Conservation (phyloP, 2,329 filamentous ascomycete species). For the Neonectria hederae region DNA sequence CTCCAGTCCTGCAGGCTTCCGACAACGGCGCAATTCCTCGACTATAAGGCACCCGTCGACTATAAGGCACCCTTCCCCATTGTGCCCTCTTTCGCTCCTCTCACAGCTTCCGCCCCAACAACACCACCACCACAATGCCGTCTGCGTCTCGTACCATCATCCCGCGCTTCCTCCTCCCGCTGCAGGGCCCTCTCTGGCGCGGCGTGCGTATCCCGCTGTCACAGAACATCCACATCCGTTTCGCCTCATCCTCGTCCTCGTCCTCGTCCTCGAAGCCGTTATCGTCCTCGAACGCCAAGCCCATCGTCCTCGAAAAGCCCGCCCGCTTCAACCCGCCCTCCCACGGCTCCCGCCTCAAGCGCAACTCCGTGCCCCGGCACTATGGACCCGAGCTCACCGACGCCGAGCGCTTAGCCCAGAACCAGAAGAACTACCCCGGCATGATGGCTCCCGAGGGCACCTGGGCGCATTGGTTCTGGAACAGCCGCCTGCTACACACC, state of each 20-base stretch:
- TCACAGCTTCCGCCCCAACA: not conserved
- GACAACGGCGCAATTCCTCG: not conserved
- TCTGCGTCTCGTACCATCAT: conserved; percentile 62
- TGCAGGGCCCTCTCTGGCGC: conserved; percentile 66
- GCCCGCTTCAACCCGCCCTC: conserved; percentile 92
- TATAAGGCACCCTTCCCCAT: not conserved
- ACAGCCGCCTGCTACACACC: conserved; percentile 78
- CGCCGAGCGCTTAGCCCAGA: conserved; percentile 73
- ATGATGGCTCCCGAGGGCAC: conserved; percentile 87
- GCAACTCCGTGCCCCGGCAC: conserved; percentile 65
- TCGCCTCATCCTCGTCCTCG: conserved; percentile 38
- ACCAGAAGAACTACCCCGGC: conserved; percentile 80
- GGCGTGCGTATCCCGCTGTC: conserved; percentile 49
- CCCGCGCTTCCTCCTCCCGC: conserved; percentile 74
- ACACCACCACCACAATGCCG: conserved; percentile 46
- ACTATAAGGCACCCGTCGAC: not conserved
- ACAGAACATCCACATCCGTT: conserved; percentile 49
- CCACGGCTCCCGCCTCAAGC: conserved; percentile 76
- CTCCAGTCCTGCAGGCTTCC: not conserved
- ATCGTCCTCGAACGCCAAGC: conserved; percentile 55
- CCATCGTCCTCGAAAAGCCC: conserved; percentile 83
- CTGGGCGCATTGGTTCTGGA: conserved; percentile 85
- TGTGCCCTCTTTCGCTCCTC: not conserved
- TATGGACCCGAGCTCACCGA: conserved; percentile 78
- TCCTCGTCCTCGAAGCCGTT: conserved; percentile 6